Conservation (phyloP, 2,329 filamentous ascomycete species). For the Pseudovirgaria hyperparasitica region DNA sequence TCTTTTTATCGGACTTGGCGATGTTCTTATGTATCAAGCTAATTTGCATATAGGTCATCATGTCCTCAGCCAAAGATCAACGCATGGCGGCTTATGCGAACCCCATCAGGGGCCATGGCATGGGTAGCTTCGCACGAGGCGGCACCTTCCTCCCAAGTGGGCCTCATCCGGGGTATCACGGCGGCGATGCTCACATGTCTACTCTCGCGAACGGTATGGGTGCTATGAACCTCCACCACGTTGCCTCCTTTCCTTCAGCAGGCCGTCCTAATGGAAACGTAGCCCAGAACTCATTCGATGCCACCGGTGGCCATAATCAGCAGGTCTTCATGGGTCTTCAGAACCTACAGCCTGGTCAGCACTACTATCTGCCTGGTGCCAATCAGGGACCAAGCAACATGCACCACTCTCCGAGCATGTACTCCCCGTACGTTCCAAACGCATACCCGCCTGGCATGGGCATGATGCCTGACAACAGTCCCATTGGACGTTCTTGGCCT, state of each 20-base stretch:
- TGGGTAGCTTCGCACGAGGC: too few species aligned
- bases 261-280: too few species aligned
- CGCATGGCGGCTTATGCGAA: too few species aligned
- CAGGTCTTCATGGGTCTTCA: not conserved
- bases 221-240: conserved; percentile 23
- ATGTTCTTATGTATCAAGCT: too few species aligned
- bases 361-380: conserved; percentile 18
- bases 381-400: conserved; percentile 19
- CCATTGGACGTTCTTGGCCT: conserved; percentile 33
- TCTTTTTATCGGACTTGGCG: too few species aligned
- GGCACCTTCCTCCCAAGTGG: too few species aligned
- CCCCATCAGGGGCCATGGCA: conserved; percentile 19
- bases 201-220: conserved; percentile 21
- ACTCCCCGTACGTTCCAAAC: conserved; percentile 28
- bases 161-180: too few species aligned
- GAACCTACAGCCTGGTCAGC: conserved; percentile 4
- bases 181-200: conserved; percentile 17
- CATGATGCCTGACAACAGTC: conserved; percentile 30
- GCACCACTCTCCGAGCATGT: conserved; percentile 28
- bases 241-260: too few species aligned
- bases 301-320: too few species aligned
- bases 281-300: too few species aligned
- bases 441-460: conserved; percentile 32
- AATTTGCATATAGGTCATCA: too few species aligned
- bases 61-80: too few species aligned